Conservation (phyloP, 768 basidiomycete genomes). For the Phlebiopsis gigantea region DNA sequence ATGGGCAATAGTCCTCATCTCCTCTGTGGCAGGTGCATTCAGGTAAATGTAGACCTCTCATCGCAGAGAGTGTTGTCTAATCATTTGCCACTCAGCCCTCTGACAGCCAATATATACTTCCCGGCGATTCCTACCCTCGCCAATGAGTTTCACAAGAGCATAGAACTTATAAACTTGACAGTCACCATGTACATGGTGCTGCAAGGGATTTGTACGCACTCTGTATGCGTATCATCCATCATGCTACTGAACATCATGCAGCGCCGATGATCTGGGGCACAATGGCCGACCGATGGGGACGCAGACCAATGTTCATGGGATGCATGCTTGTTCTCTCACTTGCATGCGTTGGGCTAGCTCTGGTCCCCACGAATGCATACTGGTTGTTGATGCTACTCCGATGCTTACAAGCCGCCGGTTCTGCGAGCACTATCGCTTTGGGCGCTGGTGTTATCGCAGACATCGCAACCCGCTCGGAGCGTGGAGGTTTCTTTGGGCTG, state of each 20-base stretch:
- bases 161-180: constrained; percentile 73
- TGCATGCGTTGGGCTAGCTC: constrained; percentile 60
- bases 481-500: constrained; percentile 70
- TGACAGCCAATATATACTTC: constrained; percentile 75
- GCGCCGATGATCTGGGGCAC: constrained; percentile 62
- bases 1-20: constrained; percentile 61
- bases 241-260: constrained; percentile 3
- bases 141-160: constrained; percentile 54
- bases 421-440: constrained; percentile 53
- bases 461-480: constrained; percentile 65
- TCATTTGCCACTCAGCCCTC: constrained; percentile 38
- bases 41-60: constrained; percentile 37
- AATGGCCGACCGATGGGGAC: constrained; percentile 59
- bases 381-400: constrained; percentile 80
- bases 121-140: constrained; percentile 72
- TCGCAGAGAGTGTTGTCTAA: not conserved
- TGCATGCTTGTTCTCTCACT: constrained; percentile 60
- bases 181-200: constrained; percentile 74
- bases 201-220: constrained; percentile 51
- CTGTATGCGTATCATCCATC: not conserved
- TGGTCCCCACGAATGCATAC: constrained; percentile 54
- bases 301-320: constrained; percentile 55
- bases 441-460: constrained; percentile 78
- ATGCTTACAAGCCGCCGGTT: constrained; percentile 74
- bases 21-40: constrained; percentile 56